Evolutionary conservation across 2,329 filamentous ascomycete species (phyloP).

Genomic region (Penicillium oxalicum): DNA sequence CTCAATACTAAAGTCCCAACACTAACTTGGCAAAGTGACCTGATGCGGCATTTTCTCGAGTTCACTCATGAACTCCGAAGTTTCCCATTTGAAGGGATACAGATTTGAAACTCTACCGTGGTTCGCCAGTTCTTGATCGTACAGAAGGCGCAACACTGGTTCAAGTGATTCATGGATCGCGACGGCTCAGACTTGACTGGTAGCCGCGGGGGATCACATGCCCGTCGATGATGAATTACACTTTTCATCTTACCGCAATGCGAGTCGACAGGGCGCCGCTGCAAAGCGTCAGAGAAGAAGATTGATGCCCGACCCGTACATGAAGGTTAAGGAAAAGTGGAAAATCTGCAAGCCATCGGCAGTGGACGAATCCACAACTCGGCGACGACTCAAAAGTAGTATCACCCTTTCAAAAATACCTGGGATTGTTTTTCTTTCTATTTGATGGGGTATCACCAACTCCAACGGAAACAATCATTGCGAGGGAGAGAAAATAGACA

Average conservation of each 20-base stretch:
- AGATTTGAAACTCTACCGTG: background rate
- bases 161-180: too few relatives aligned
- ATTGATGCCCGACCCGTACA: too few relatives aligned
- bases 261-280: too few relatives aligned
- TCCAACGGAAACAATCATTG: slow-evolving; percentile 6
- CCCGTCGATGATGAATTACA: background rate
- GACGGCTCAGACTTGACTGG: background rate
- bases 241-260: too few relatives aligned
- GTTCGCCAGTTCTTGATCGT: background rate
- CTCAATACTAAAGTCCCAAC: too few relatives aligned
- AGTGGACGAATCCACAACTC: background rate
- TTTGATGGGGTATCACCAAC: slow-evolving; percentile 10
- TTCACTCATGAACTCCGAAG: too few relatives aligned
- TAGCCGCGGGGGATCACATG: background rate
- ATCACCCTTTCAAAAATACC: too few relatives aligned
- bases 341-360: background rate
- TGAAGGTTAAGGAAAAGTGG: too few relatives aligned
- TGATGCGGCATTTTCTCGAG: too few relatives aligned
- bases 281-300: too few relatives aligned
- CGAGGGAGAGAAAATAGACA: slow-evolving; percentile 1
- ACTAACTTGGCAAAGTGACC: too few relatives aligned
- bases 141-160: background rate
- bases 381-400: too few relatives aligned
- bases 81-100: background rate
- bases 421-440: background rate